These are phyloP conservation scores for Macrophomina phaseolina DNA, from an alignment of 2,329 filamentous ascomycete species.

Conservation along the genomic window DNA sequence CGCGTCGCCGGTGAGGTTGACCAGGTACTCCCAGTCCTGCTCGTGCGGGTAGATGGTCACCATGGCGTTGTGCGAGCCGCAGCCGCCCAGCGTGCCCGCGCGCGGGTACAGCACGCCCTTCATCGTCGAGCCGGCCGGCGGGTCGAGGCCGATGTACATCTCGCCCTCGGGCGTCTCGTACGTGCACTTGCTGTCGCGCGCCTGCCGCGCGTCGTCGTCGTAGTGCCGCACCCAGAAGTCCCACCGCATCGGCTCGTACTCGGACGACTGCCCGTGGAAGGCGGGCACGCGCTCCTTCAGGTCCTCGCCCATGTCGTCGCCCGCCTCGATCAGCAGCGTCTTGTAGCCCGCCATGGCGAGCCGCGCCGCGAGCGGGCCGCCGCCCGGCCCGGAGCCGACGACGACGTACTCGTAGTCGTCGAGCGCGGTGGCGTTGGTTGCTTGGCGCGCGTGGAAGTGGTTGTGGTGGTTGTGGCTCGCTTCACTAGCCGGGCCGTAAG, in stretches of 20 bases:
- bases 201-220: slow-evolving; percentile 58
- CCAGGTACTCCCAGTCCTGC: slow-evolving; percentile 65
- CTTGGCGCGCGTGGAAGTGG: background rate
- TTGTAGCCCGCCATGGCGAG: slow-evolving; percentile 64
- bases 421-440: background rate
- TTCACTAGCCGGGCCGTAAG: background rate
- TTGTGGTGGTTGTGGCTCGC: background rate
- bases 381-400: slow-evolving; percentile 65
- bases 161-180: slow-evolving; percentile 59
- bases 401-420: slow-evolving; percentile 65
- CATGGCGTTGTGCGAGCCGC: slow-evolving; percentile 66
- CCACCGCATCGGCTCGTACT: slow-evolving; percentile 64
- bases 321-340: slow-evolving; percentile 66
- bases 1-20: slow-evolving; percentile 62
- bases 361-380: slow-evolving; percentile 63
- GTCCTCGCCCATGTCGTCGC: slow-evolving; percentile 60
- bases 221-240: slow-evolving; percentile 69
- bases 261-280: slow-evolving; percentile 59
- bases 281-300: slow-evolving; percentile 61
- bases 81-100: slow-evolving; percentile 62
- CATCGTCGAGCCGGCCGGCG: slow-evolving; percentile 58
- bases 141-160: slow-evolving; percentile 60
- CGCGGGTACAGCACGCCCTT: slow-evolving; percentile 65
- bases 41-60: slow-evolving; percentile 65
- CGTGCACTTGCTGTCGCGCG: slow-evolving; percentile 64